Evolutionary conservation across 2,329 filamentous ascomycete genomes (phyloP), one percentile per base, ranked within the genome.

Genomic region (Cladosporium sphaerospermum): DNA sequence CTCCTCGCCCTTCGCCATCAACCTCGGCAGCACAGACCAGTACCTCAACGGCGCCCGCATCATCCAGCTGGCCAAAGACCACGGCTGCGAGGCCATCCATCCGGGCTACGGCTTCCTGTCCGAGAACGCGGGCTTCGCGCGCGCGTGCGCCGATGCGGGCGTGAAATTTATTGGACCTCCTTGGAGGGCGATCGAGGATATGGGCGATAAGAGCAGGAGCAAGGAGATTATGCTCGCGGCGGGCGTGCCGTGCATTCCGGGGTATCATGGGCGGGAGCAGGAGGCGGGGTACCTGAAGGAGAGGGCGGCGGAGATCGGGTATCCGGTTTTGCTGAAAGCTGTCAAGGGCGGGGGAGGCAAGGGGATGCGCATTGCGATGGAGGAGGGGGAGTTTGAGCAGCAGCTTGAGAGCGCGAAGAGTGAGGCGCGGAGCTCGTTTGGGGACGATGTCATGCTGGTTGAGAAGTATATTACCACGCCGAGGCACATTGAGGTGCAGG

Each of bases 211-310:
- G 75, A 90, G 79, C 52, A 79, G 87, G 55, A 93, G 88, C 49
- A 99, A 99, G 71, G 88, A 96, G 67, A 96, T 99, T 66, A 97
- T 99, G 93, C 89, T 82, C 33, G 83, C 83, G 4, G 92, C 93
- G n/a, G 89, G 90, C 8, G 93, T 99, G 3, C 91, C 91, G 4
- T 97, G 93, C 64, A 93, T 99, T 45, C 93, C 93, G 0, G 93
- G 93, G 0, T 99, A 99, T 65, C 93, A 97, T 68, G 93, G 93
- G 14, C 64, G 78, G 1, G 88, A 96, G 49, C 93, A 99, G 73
- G 82, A 86, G 45, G 74, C 79, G 1, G 67, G 71, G 8, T 75
- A 78, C 55, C 73, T 86, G 28, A 78, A 89, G 52, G 73, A 76
- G 9, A 83, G 92, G 67, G 92, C 93, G 7, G 81, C 80, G 61